A percentile compares a stretch with the other conserved stretches of the same genome.
phyloP scores from a whole-genome alignment of 768 basidiomycete species.

The Roridomyces roridus region DNA sequence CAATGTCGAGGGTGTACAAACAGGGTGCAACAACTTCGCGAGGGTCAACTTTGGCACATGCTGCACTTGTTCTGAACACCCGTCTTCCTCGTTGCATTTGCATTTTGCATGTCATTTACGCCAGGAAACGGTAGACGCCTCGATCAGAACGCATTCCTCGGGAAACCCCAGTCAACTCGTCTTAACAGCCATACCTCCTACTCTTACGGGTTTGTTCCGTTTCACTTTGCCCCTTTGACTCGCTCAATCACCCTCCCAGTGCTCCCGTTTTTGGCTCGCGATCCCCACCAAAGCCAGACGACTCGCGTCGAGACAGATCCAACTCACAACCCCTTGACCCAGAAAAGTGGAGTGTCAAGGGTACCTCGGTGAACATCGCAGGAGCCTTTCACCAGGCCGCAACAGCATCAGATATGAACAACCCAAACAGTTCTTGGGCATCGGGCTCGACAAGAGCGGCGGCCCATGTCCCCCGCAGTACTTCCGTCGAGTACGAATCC shows the following conservation, averaged over 20 bases:
- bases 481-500: constrained; percentile 82
- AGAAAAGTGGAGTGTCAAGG: constrained; percentile 75
- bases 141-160: constrained; percentile 80
- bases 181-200: constrained; percentile 64
- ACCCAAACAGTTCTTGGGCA: constrained; percentile 72
- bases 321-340: constrained; percentile 56
- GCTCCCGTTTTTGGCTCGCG: constrained; percentile 61
- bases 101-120: constrained; percentile 88
- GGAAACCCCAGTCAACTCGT: constrained; percentile 55
- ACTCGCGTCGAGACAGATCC: constrained; percentile 50
- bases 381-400: constrained; percentile 81
- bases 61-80: constrained; percentile 5
- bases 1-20: constrained; percentile 23
- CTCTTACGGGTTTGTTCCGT: constrained; percentile 66
- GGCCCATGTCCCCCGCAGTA: constrained; percentile 72
- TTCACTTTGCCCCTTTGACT: constrained; percentile 25
- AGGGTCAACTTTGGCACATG: constrained; percentile 2
- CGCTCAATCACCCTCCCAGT: constrained; percentile 40
- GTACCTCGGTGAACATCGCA: constrained; percentile 88
- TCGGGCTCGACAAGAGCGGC: constrained; percentile 59
- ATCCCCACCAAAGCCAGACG: constrained; percentile 66
- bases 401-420: constrained; percentile 57
- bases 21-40: constrained; percentile 23
- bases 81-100: constrained; percentile 32
- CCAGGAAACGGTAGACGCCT: constrained; percentile 87